Percentiles rank a stretch among this genome's conserved stretches.
phyloP scores from a whole-genome alignment of 1,139 yeast species.

The Candida buenavistaensis region DNA sequence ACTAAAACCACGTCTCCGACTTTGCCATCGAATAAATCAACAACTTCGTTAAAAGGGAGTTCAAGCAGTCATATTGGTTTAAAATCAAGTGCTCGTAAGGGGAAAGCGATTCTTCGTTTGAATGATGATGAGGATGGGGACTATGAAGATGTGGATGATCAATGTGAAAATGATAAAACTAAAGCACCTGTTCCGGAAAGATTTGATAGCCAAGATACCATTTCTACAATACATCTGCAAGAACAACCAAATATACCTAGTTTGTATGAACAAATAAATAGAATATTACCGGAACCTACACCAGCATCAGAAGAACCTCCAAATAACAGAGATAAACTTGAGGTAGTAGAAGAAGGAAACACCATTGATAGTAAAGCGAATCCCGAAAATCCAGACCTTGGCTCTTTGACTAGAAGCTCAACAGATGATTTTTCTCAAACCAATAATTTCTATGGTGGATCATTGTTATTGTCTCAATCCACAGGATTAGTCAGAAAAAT shows the following conservation, averaged over 20 bases:
- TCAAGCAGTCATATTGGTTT: conserved; percentile 27
- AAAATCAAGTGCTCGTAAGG: conserved; percentile 41
- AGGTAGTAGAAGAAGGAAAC: conserved; percentile 10
- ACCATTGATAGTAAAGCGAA: conserved; percentile 6
- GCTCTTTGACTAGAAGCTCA: conserved; percentile 21
- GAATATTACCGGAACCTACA: conserved; percentile 15
- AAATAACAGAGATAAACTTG: conserved; percentile 7
- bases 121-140: conserved; percentile 39
- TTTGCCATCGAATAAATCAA: conserved; percentile 32
- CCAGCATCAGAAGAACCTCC: conserved; percentile 9
- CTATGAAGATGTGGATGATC: conserved; percentile 27
- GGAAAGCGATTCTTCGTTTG: conserved; percentile 40
- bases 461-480: conserved; percentile 44
- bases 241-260: conserved; percentile 14
- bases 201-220: conserved; percentile 15
- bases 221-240: conserved; percentile 12
- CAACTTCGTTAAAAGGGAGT: conserved; percentile 35
- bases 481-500: conserved; percentile 45
- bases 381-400: conserved; percentile 3
- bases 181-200: conserved; percentile 15
- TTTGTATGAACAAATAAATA: conserved; percentile 16
- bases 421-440: conserved; percentile 29
- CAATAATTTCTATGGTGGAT: conserved; percentile 44
- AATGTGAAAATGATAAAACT: conserved; percentile 11
- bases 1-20: conserved; percentile 39